Evolutionary conservation across 1,284 basidiomycete genomes (phyloP), one percentile per base, ranked within the genome.

Genomic region (Agaricales sp.): DNA sequence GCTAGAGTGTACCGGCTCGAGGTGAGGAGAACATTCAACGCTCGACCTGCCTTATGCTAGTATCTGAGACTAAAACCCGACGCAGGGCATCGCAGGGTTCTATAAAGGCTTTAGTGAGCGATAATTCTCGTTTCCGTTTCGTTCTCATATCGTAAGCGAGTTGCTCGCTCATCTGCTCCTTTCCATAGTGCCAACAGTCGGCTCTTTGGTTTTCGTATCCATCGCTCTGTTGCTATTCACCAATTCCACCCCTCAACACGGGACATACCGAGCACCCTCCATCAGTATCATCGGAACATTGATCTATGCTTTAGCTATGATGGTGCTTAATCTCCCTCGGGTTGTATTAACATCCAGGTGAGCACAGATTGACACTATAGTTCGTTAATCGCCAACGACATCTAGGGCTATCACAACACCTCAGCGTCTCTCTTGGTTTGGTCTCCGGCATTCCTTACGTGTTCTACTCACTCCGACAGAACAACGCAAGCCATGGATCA

Each of bases 81-180:
- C 41, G 20, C 49, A 87, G 80, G 87, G 91, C 19, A 82, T 75
- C 74, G 63, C 71, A 47, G 91, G 91, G 16, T 63, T 93, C 38
- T 92, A 87, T 73, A 94, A 92, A 65, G 91, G 91, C 46, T 62
- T 83, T 45, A 87, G 87, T 88, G 60, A 48, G 86, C n/a, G n/a
- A n/a, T n/a, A n/a, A n/a, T n/a, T n/a, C n/a, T 69, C 13, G 4
- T n/a, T 18, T 45, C 18, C 14, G 23, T 23, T 50, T 19, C 16
- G n/a, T 24, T 22, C 44, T 38, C 20, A 12, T n/a, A n/a, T n/a
- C n/a, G n/a, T n/a, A n/a, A n/a, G n/a, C n/a, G n/a, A n/a, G 19
- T 14, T 50, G 20, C 45, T 48, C 35, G 49, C 24, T 14, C 14
- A 43, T 19, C 54, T 58, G 35, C 60, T 51, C 19, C 14, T 45